phyloP scores from a whole-genome alignment of 345 rosid genomes.

The Salix brachista region DNA sequence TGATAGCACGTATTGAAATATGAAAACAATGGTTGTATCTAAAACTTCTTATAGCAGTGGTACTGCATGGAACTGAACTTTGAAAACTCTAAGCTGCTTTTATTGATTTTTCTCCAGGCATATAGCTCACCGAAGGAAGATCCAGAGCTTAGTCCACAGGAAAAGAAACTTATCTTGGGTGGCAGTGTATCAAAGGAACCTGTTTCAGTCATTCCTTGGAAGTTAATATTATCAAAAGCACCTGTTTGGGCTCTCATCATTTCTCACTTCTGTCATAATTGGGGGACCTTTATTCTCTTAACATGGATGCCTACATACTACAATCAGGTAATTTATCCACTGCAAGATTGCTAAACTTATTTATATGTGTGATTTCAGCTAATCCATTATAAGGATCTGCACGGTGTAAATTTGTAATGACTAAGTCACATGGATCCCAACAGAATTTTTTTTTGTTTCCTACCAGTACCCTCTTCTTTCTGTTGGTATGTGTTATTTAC shows the following conservation, averaged over 20 bases:
- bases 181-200: constrained; percentile 68
- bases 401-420: neutral
- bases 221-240: constrained; percentile 77
- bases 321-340: constrained; percentile 62
- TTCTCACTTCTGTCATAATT: constrained; percentile 96
- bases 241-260: constrained; percentile 97
- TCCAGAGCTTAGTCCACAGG: constrained; percentile 61
- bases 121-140: constrained; percentile 85
- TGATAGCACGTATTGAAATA: neutral
- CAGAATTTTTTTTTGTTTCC: neutral
- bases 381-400: neutral
- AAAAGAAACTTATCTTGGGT: constrained; percentile 60
- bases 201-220: constrained; percentile 90
- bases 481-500: neutral
- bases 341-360: neutral
- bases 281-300: constrained; percentile 95
- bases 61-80: constrained; percentile 11
- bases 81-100: constrained; percentile 9
- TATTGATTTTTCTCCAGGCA: constrained; percentile 51
- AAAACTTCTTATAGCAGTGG: neutral
- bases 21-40: neutral
- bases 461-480: neutral
- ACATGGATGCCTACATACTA: constrained; percentile 99
- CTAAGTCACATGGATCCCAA: neutral
- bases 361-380: constrained; percentile 3